Evolutionary conservation across 1,284 basidiomycete genomes (phyloP).

Genomic region (Xerocomus minutiporus): DNA sequence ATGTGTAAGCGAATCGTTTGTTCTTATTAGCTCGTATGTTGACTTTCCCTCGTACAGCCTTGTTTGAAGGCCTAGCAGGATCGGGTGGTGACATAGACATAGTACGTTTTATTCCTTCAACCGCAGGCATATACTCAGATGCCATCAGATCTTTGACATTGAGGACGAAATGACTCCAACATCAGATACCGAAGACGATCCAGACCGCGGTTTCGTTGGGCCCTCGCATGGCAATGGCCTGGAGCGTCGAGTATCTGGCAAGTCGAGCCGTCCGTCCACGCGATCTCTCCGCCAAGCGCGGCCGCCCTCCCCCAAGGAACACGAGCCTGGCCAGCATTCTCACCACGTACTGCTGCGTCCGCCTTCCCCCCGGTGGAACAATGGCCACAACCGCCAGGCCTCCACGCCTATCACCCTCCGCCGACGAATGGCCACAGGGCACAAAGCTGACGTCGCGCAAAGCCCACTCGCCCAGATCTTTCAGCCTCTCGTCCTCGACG

Average conservation of each 20-base stretch:
- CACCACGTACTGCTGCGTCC: constrained; percentile 4
- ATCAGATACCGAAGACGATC: constrained; percentile 9
- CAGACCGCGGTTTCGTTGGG: constrained; percentile 16
- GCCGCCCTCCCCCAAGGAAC: constrained; percentile 23
- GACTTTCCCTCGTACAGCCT: constrained; percentile 41
- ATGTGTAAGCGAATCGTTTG: constrained; percentile 49
- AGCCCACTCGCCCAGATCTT: constrained; percentile 69
- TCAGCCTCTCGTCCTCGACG: constrained; percentile 58
- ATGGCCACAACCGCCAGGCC: constrained; percentile 11
- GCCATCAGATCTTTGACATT: constrained; percentile 72
- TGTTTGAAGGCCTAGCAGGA: constrained; percentile 77
- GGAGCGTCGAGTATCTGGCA: constrained; percentile 32
- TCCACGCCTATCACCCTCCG: constrained; percentile 34
- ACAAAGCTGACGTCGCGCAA: constrained; percentile 40
- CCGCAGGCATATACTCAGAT: neutral
- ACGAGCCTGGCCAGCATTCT: neutral
- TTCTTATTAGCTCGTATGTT: constrained; percentile 9
- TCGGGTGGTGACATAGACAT: constrained; percentile 71
- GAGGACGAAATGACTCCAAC: constrained; percentile 30
- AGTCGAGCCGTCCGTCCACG: constrained; percentile 31
- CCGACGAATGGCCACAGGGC: constrained; percentile 45
- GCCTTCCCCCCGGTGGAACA: constrained; percentile 11
- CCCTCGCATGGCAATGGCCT: constrained; percentile 10
- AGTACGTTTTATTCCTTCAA: constrained; percentile 39
- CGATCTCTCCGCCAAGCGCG: constrained; percentile 19